Evolutionary conservation across 2,329 filamentous ascomycete genomes (phyloP).

Genomic region (Colletotrichum australisinense): DNA sequence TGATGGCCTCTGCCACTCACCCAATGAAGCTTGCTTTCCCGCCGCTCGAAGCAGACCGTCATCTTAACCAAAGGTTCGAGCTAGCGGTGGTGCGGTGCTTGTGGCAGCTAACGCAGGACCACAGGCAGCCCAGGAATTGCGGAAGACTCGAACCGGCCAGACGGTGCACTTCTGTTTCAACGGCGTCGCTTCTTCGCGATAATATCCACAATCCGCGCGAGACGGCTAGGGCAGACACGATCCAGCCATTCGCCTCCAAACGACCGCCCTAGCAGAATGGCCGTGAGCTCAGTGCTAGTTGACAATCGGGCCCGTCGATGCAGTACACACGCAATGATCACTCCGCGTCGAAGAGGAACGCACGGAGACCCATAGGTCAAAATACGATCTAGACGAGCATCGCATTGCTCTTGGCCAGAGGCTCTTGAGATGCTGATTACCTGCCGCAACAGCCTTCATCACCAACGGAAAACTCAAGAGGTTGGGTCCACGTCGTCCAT

Average conservation of each 20-base stretch:
- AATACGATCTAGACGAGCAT: not conserved
- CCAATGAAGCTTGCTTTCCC: conserved; percentile 4
- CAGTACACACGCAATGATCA: not conserved
- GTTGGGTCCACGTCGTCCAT: not conserved
- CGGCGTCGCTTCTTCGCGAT: conserved; percentile 18
- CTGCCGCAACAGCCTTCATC: not conserved
- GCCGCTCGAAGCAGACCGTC: conserved; percentile 6
- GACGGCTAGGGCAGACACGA: not conserved
- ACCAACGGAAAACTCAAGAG: not conserved
- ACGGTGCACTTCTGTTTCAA: conserved; percentile 30
- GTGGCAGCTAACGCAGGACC: conserved; percentile 27
- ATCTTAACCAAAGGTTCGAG: conserved; percentile 19
- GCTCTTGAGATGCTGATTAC: not conserved
- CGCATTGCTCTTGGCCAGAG: not conserved
- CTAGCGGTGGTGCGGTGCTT: conserved; percentile 1
- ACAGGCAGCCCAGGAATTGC: conserved; percentile 11
- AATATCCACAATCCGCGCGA: conserved; percentile 4
- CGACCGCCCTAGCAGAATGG: not conserved
- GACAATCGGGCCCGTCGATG: not conserved
- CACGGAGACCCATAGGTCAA: not conserved
- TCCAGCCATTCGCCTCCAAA: not conserved
- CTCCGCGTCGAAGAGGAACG: not conserved
- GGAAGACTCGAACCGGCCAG: conserved; percentile 26
- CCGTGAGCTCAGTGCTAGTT: not conserved
- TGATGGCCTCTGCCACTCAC: conserved; percentile 7